A percentile compares a stretch with the other conserved stretches of the same genome.
phyloP scores from a whole-genome alignment of 2,329 filamentous ascomycete genomes.

The Ramularia endophylla region DNA sequence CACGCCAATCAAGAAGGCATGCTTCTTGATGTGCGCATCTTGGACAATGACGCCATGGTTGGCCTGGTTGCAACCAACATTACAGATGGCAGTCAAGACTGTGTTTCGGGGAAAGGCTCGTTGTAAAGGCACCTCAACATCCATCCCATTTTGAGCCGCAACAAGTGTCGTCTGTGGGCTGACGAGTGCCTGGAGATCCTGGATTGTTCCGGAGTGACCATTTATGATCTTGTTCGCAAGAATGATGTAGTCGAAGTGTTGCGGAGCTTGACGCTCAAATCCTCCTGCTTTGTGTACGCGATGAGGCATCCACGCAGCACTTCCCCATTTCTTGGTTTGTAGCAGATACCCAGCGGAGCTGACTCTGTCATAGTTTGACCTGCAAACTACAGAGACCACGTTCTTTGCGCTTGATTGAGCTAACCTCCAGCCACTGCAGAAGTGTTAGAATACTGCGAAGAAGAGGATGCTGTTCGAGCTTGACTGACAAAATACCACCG shows the following conservation, averaged over 20 bases:
- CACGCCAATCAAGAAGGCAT: slow-evolving; percentile 15
- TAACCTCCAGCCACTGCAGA: slow-evolving; percentile 16
- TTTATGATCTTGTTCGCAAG: slow-evolving; percentile 21
- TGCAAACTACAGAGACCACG: slow-evolving; percentile 20
- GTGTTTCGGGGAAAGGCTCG: slow-evolving; percentile 18
- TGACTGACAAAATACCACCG: slow-evolving; percentile 4
- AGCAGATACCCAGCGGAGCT: slow-evolving; percentile 13
- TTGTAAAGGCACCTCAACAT: slow-evolving; percentile 17
- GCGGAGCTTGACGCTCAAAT: slow-evolving; percentile 3
- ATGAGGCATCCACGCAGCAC: slow-evolving; percentile 17
- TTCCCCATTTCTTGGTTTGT: slow-evolving; percentile 20
- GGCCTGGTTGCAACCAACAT: slow-evolving; percentile 19
- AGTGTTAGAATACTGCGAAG: too few species aligned
- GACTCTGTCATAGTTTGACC: slow-evolving; percentile 20
- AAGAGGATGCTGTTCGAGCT: too few species aligned
- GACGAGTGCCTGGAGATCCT: slow-evolving; percentile 12
- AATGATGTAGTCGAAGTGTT: slow-evolving; percentile 20
- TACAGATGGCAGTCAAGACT: slow-evolving; percentile 19
- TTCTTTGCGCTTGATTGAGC: slow-evolving; percentile 15
- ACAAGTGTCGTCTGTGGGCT: slow-evolving; percentile 15
- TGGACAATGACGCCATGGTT: slow-evolving; percentile 18
- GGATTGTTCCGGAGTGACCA: slow-evolving; percentile 9
- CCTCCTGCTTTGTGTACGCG: slow-evolving; percentile 12
- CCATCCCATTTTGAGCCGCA: slow-evolving; percentile 22
- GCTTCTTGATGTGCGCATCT: slow-evolving; percentile 12